Conservation (phyloP, 352 stramenopile species). For the Poterioochromonas sp. region DNA sequence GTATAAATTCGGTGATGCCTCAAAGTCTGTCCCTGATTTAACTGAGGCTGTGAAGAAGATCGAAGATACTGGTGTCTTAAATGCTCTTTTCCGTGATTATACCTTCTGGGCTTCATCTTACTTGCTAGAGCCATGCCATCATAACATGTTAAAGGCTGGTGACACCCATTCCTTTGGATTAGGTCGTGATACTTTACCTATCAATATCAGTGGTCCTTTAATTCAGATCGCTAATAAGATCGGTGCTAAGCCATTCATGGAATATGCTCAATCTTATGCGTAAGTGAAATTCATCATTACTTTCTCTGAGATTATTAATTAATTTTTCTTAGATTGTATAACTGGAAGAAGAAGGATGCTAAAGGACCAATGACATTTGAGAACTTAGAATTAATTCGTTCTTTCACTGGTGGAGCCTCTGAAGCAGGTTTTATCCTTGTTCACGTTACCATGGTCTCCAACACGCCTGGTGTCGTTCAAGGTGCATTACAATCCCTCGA, state of each 20-base stretch:
- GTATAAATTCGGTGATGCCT: neutral
- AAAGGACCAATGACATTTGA: neutral
- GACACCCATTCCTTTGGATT: neutral
- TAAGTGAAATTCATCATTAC: too few relatives aligned
- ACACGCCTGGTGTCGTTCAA: neutral
- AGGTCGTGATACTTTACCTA: neutral
- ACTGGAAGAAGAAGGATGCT: neutral
- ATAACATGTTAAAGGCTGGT: neutral
- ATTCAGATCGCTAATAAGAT: neutral
- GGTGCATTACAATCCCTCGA: neutral
- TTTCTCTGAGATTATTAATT: too few relatives aligned
- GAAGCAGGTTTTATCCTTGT: neutral
- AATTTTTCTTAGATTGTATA: too few relatives aligned
- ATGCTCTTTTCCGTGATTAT: constrained; percentile 19
- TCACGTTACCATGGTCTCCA: constrained; percentile 14
- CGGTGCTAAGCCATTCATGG: constrained; percentile 17
- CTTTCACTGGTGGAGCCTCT: neutral
- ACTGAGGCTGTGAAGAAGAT: neutral
- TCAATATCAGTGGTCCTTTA: neutral
- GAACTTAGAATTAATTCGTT: constrained; percentile 7
- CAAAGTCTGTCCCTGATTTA: neutral
- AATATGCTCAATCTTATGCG: constrained; percentile 3
- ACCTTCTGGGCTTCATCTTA: constrained; percentile 10
- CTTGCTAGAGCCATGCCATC: constrained; percentile 1
- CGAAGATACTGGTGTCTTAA: neutral